phyloP scores from a whole-genome alignment of 116 monocot species.

The Posidonia oceanica region DNA sequence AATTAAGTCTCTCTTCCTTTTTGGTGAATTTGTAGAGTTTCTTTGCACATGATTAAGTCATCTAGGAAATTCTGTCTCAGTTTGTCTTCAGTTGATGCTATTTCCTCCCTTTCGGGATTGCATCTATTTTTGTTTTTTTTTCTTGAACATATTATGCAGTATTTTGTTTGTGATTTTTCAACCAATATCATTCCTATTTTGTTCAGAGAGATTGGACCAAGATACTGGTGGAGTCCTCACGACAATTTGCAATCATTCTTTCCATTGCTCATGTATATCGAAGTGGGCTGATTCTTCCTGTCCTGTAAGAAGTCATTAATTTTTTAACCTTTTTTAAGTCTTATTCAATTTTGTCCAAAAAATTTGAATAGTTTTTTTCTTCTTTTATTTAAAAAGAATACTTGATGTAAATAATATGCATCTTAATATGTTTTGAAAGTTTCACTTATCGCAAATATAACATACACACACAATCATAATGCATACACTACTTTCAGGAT shows the following conservation, averaged over 20 bases:
- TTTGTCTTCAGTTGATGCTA: too few relatives aligned
- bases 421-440: too few relatives aligned
- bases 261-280: constrained; percentile 97
- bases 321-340: neutral
- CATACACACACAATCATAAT: too few relatives aligned
- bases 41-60: too few relatives aligned
- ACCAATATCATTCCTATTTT: neutral
- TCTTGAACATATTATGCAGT: neutral
- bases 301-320: constrained; percentile 34
- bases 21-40: too few relatives aligned
- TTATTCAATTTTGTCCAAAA: neutral
- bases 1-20: neutral
- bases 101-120: too few relatives aligned
- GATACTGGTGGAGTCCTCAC: constrained; percentile 81
- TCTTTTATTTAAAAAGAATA: neutral
- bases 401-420: too few relatives aligned
- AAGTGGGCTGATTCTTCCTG: constrained; percentile 99
- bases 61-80: too few relatives aligned
- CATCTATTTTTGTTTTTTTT: neutral
- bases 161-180: constrained; percentile 1
- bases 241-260: constrained; percentile 98
- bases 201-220: constrained; percentile 77
- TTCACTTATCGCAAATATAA: too few relatives aligned
- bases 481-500: too few relatives aligned
- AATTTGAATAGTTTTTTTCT: neutral